These are phyloP conservation scores for Blastobotrys petasosporus DNA, from an alignment of 1,139 yeast species.

Conservation along the genomic window DNA sequence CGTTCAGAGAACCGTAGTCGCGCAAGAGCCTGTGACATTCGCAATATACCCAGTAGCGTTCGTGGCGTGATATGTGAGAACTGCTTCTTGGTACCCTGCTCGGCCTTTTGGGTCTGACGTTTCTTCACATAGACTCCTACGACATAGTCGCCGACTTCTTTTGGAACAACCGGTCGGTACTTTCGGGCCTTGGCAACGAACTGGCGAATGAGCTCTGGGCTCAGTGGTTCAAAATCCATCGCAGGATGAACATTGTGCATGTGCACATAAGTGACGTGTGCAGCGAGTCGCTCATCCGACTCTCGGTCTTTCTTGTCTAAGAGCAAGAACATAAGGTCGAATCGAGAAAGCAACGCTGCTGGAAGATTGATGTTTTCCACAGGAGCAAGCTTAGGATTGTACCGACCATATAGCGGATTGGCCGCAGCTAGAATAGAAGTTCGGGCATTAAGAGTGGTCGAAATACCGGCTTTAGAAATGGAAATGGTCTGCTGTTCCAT, in stretches of 20 bases:
- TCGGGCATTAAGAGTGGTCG: slow-evolving; percentile 93
- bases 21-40: slow-evolving; percentile 93
- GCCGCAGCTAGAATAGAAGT: slow-evolving; percentile 97
- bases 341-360: slow-evolving; percentile 92
- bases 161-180: slow-evolving; percentile 81
- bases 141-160: slow-evolving; percentile 80
- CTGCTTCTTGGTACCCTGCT: slow-evolving; percentile 71
- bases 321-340: slow-evolving; percentile 81
- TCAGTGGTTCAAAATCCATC: slow-evolving; percentile 68
- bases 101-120: slow-evolving; percentile 83
- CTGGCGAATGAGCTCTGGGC: slow-evolving; percentile 76
- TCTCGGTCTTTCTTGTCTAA: slow-evolving; percentile 82
- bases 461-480: slow-evolving; percentile 95
- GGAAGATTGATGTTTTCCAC: slow-evolving; percentile 94
- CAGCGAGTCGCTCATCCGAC: slow-evolving; percentile 78
- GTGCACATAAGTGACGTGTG: slow-evolving; percentile 92
- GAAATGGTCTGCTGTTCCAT: slow-evolving; percentile 99
- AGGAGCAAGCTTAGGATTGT: slow-evolving; percentile 85
- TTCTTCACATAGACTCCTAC: slow-evolving; percentile 81
- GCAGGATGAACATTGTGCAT: slow-evolving; percentile 87
- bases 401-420: slow-evolving; percentile 92
- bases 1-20: slow-evolving; percentile 77
- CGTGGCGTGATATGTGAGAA: slow-evolving; percentile 94
- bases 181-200: slow-evolving; percentile 82
- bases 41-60: slow-evolving; percentile 81